Percentiles rank a stretch among this genome's conserved stretches.
phyloP scores from a whole-genome alignment of 2,329 filamentous ascomycete species.

The Leptosphaerulina australis region DNA sequence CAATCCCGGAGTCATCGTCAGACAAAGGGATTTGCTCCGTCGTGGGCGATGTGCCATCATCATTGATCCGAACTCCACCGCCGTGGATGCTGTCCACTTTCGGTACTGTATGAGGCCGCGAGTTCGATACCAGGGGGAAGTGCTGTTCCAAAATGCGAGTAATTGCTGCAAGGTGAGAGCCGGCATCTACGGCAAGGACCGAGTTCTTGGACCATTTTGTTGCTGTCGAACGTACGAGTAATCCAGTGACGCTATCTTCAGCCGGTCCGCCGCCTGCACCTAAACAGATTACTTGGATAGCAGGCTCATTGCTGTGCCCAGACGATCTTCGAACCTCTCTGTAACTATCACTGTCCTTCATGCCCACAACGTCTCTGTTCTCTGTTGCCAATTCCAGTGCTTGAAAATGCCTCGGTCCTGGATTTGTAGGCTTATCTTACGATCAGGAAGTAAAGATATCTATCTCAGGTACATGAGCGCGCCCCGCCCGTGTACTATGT shows the following conservation, averaged over 20 bases:
- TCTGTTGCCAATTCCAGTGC: not conserved
- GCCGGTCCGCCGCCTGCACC: conserved; percentile 87
- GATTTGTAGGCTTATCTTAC: not conserved
- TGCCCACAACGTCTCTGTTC: conserved; percentile 34
- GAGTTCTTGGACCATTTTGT: conserved; percentile 83
- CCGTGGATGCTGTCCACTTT: conserved; percentile 26
- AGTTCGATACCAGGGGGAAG: conserved; percentile 52
- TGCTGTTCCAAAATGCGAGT: conserved; percentile 72
- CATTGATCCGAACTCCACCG: conserved; percentile 18
- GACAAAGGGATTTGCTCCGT: conserved; percentile 27
- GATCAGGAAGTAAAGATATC: not conserved
- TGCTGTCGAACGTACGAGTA: conserved; percentile 82
- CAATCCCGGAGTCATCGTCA: conserved; percentile 39
- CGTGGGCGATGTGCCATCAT: conserved; percentile 36
- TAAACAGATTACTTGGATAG: conserved; percentile 61
- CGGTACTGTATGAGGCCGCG: conserved; percentile 17
- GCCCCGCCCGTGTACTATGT: not conserved
- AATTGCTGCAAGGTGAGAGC: conserved; percentile 86
- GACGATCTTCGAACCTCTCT: conserved; percentile 46
- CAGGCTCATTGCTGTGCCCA: conserved; percentile 45
- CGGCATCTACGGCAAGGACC: conserved; percentile 89
- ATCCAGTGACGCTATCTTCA: conserved; percentile 87
- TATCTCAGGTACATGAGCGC: not conserved
- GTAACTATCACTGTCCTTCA: conserved; percentile 50
- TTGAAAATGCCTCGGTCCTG: too few species aligned